Conservation (phyloP, 352 stramenopile species). For the Achlya hypogyna region DNA sequence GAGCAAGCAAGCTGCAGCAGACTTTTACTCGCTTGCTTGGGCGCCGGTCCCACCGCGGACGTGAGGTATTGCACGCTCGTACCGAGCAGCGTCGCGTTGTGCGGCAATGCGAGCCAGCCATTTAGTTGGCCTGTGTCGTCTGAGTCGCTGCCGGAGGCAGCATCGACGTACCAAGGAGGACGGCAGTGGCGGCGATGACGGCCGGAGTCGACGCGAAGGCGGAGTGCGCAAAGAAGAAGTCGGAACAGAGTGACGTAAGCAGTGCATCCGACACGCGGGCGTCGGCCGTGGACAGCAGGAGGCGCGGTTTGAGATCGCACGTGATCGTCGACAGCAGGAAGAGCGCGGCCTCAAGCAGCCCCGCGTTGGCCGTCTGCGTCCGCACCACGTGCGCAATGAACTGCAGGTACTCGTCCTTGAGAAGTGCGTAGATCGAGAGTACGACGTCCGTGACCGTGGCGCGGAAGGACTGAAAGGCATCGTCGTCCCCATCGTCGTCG, state of each 20-base stretch:
- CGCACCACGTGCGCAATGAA: background rate
- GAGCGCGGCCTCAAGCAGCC: constrained; percentile 3
- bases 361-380: background rate
- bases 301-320: background rate
- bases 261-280: background rate
- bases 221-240: background rate
- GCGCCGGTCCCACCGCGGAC: background rate
- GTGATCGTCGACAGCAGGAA: constrained; percentile 7
- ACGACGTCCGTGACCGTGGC: background rate
- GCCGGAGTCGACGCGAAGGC: background rate
- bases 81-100: constrained; percentile 1
- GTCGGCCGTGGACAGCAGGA: background rate
- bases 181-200: background rate
- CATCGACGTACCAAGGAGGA: constrained; percentile 15
- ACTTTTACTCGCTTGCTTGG: background rate
- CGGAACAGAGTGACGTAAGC: background rate
- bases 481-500: constrained; percentile 4
- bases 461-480: background rate
- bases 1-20: background rate
- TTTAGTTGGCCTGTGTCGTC: background rate
- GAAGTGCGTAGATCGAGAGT: constrained; percentile 9
- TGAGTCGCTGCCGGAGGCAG: no score
- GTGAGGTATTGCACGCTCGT: constrained; percentile 4
- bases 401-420: constrained; percentile 6
- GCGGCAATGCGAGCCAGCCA: background rate